Base-by-base conservation (phyloP, 148 eudicot genomes). In the Cornus suecica region DNA sequence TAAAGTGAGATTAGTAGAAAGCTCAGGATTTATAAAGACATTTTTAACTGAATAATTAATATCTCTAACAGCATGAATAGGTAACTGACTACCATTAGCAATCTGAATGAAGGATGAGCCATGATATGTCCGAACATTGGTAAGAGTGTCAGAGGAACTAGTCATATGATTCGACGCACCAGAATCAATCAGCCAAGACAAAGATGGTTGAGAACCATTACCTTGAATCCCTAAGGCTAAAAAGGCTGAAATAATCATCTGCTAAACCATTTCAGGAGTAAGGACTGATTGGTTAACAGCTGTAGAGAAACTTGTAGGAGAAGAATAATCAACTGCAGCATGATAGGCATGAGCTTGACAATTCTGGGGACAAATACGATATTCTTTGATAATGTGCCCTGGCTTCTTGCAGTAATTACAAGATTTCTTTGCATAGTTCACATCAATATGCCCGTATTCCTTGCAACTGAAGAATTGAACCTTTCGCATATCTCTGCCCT, bases 381-480 rank as follows among this genome's bases (percentile, higher is more conserved):
- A n/a, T 2, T 8, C 11, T 10, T 5, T 64, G 67, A 8, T 10
- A 15, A 64, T 27, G 8, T 27, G 65, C 1, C 74, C 26, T 9
- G 23, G 2, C 58, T 28, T 29, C 65, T 72, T 72, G 15, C 74
- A 72, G 18, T 72, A 72, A 18, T 54, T 58, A 32, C 74, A 58
- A 4, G 7, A 45, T 54, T 72, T 72, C 28, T 58, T 56, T 20
- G 0, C 8, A 16, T 65, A 71, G 15, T 71, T 0, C 1, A 24
- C 1, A 3, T 42, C 65, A 26, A 72, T 29, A 58, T 58, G 65
- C n/a, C n/a, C n/a, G n/a, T n/a, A n/a, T n/a, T n/a, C n/a, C n/a
- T n/a, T n/a, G n/a, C n/a, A n/a, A n/a, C n/a, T 45, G 16, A 29
- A 4, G 30, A 4, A 29, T n/a, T n/a, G n/a, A n/a, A n/a, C n/a